Evolutionary conservation across 1,284 basidiomycete species (phyloP).

Genomic region (Vanrija sp.): DNA sequence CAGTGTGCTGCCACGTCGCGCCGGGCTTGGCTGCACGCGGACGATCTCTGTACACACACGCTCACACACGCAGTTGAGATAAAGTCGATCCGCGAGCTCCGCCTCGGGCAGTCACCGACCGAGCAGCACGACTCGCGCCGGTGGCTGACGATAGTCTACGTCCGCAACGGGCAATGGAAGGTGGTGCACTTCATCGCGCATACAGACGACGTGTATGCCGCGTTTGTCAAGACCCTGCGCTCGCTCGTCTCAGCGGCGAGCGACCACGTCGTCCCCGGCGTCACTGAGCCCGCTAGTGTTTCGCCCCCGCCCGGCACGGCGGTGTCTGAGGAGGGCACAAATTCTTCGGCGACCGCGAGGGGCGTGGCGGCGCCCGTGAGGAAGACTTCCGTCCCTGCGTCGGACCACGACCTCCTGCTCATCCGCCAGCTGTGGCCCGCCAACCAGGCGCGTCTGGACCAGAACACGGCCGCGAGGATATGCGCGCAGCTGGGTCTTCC

Average conservation of each 20-base stretch:
- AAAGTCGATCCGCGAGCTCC: slow-evolving; percentile 86
- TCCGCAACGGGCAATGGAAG: slow-evolving; percentile 71
- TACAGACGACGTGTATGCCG: slow-evolving; percentile 62
- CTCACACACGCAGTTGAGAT: slow-evolving; percentile 63
- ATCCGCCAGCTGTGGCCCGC: slow-evolving; percentile 45
- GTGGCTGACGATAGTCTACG: slow-evolving; percentile 54
- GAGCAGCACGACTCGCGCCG: slow-evolving; percentile 50
- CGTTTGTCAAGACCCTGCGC: slow-evolving; percentile 53
- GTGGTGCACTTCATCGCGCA: slow-evolving; percentile 83
- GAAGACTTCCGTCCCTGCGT: slow-evolving; percentile 24
- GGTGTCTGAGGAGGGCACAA: neutral
- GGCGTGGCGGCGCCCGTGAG: neutral
- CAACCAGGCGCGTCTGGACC: slow-evolving; percentile 29
- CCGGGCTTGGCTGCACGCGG: neutral
- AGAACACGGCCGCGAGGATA: slow-evolving; percentile 55
- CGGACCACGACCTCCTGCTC: slow-evolving; percentile 44
- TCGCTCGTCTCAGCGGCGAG: slow-evolving; percentile 43
- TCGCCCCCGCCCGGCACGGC: neutral
- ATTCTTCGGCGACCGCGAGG: neutral
- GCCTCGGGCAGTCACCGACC: slow-evolving; percentile 68
- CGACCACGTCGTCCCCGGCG: slow-evolving; percentile 31
- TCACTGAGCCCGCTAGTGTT: neutral
- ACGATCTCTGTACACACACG: neutral
- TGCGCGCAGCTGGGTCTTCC: slow-evolving; percentile 58
- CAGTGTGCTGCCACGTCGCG: neutral